Conservation (phyloP, 2,329 filamentous ascomycete genomes). For the Raffaelea arxii region DNA sequence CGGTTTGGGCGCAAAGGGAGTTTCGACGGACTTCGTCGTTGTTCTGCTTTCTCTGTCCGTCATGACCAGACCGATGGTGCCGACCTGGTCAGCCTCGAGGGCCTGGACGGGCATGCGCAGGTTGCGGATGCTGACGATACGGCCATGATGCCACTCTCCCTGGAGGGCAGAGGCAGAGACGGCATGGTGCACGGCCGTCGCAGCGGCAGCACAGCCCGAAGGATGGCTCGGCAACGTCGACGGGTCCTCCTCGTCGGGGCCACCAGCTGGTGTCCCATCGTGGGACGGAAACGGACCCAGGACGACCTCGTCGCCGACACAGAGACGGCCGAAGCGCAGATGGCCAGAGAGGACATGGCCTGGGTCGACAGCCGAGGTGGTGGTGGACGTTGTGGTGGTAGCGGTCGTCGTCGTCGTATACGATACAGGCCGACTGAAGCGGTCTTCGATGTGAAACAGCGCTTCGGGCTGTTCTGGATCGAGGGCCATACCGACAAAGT, state of each 20-base stretch:
- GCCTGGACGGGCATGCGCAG: slow-evolving; percentile 72
- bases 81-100: slow-evolving; percentile 73
- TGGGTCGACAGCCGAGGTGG: slow-evolving; percentile 28
- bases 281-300: slow-evolving; percentile 68
- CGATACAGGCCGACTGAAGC: slow-evolving; percentile 64
- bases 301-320: slow-evolving; percentile 66
- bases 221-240: too few relatives aligned
- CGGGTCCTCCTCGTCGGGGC: slow-evolving; percentile 32
- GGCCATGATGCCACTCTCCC: slow-evolving; percentile 70
- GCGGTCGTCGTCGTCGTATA: slow-evolving; percentile 36
- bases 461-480: slow-evolving; percentile 51
- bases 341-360: slow-evolving; percentile 78
- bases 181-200: too few relatives aligned
- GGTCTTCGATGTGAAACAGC: slow-evolving; percentile 85
- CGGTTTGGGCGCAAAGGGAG: slow-evolving; percentile 28
- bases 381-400: not conserved
- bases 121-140: slow-evolving; percentile 79
- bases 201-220: too few relatives aligned
- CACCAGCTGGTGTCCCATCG: slow-evolving; percentile 39
- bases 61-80: slow-evolving; percentile 74
- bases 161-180: slow-evolving; percentile 41
- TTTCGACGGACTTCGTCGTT: not conserved
- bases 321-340: slow-evolving; percentile 67
- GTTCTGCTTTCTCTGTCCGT: slow-evolving; percentile 21
- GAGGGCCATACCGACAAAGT: slow-evolving; percentile 43